A percentile compares a stretch with the other conserved stretches of the same genome.
Evolutionary conservation across 805 yeast species (phyloP).

Genomic region (Candida vaughaniae): DNA sequence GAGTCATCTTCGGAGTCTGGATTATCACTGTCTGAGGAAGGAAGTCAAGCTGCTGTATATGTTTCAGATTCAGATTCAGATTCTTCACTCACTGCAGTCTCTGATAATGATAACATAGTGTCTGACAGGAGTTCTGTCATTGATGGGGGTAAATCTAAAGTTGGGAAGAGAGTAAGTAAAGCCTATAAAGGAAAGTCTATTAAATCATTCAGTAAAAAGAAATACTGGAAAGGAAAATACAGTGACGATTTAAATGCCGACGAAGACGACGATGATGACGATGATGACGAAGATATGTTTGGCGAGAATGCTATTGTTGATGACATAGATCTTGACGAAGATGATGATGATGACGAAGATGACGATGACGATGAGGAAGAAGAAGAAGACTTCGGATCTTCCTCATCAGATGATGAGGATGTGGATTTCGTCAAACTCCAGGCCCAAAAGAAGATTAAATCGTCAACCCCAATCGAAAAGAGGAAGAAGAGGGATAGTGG

Average conservation of each 20-base stretch:
- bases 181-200: conserved; percentile 8
- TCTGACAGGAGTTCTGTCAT: conserved; percentile 9
- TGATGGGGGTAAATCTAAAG: background rate
- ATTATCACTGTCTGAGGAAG: conserved; percentile 24
- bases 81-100: conserved; percentile 41
- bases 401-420: conserved; percentile 61
- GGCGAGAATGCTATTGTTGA: background rate
- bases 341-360: conserved; percentile 12
- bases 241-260: conserved; percentile 1
- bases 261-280: conserved; percentile 14
- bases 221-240: conserved; percentile 5
- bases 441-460: conserved; percentile 60
- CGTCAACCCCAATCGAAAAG: conserved; percentile 45
- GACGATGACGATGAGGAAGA: conserved; percentile 14
- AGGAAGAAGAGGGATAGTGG: conserved; percentile 8
- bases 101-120: conserved; percentile 20
- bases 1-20: conserved; percentile 26
- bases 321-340: conserved; percentile 12
- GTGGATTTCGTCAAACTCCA: conserved; percentile 73
- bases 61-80: conserved; percentile 30
- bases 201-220: conserved; percentile 5
- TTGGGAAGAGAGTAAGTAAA: conserved; percentile 6
- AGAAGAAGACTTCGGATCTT: conserved; percentile 26
- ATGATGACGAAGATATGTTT: conserved; percentile 15
- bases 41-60: background rate